phyloP scores from a whole-genome alignment of 345 rosid species.

The Mercurialis annua region DNA sequence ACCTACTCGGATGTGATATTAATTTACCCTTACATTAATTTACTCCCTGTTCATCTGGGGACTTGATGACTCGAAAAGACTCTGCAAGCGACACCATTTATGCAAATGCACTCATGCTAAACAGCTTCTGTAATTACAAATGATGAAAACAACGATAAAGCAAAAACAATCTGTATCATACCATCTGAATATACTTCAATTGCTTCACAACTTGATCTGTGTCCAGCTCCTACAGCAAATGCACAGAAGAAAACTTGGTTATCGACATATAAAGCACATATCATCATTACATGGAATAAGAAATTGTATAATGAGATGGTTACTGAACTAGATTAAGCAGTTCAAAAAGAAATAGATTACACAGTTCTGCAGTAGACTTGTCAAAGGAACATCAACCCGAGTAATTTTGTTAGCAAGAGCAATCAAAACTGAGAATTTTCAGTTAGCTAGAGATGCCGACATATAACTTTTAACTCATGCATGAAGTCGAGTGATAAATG shows the following conservation, averaged over 20 bases:
- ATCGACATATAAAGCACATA: not conserved
- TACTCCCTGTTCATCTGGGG: not conserved
- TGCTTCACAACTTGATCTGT: constrained; percentile 76
- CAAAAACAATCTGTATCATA: constrained; percentile 24
- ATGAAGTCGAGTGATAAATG: no score
- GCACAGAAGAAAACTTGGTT: constrained; percentile 15
- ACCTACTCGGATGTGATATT: no score
- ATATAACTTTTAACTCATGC: no score
- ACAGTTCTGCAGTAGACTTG: not conserved
- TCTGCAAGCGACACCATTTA: not conserved
- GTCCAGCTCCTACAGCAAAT: constrained; percentile 67
- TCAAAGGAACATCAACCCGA: not conserved
- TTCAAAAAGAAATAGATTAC: no score
- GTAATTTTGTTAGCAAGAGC: not conserved
- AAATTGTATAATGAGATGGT: not conserved
- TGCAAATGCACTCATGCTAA: not conserved
- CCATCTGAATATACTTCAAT: constrained; percentile 67
- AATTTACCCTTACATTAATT: no score
- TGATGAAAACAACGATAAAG: not conserved
- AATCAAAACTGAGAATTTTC: no score
- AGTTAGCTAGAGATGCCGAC: no score
- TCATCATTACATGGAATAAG: not conserved
- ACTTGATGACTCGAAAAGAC: not conserved
- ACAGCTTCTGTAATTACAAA: not conserved
- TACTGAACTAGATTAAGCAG: not conserved